Percentiles rank a stretch among this genome's conserved stretches.
phyloP scores from a whole-genome alignment of 2,329 filamentous ascomycete species.

The Akanthomyces dipterigenus region DNA sequence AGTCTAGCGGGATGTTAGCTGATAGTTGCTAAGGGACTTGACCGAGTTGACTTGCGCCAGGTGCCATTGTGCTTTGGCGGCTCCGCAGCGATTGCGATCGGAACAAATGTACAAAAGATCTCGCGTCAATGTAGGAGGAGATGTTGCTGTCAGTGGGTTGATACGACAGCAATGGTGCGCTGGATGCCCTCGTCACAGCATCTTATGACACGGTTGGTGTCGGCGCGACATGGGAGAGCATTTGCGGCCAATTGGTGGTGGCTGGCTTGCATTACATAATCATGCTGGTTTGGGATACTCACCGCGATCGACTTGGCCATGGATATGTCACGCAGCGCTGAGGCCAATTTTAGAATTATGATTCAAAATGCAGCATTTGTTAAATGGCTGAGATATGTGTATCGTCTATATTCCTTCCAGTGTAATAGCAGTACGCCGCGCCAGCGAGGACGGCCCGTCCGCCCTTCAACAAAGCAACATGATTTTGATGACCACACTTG shows the following conservation, averaged over 20 bases:
- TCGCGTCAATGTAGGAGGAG: not conserved
- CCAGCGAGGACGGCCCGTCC: slow-evolving; percentile 1
- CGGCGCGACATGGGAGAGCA: slow-evolving; percentile 6
- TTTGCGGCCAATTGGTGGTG: not conserved
- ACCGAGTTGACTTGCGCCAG: slow-evolving; percentile 3
- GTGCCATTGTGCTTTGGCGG: slow-evolving; percentile 10
- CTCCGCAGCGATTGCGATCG: not conserved
- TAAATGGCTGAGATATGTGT: slow-evolving; percentile 11
- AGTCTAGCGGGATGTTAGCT: slow-evolving; percentile 32
- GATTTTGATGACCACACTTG: slow-evolving; percentile 7
- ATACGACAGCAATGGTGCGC: slow-evolving; percentile 10
- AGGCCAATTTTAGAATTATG: not conserved
- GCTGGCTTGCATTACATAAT: slow-evolving; percentile 10
- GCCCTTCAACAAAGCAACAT: slow-evolving; percentile 8
- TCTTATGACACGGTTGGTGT: slow-evolving; percentile 11
- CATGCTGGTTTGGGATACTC: not conserved
- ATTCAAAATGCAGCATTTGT: not conserved
- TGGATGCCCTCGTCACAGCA: not conserved
- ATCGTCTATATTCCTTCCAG: slow-evolving; percentile 11
- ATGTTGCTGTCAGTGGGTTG: not conserved
- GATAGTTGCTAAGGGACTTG: not conserved
- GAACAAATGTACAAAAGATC: not conserved
- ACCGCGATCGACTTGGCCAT: not conserved
- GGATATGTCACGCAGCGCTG: not conserved
- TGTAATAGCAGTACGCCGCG: slow-evolving; percentile 10